Conservation (phyloP, 1,139 yeast species). For the Pneumocystis carinii region DNA sequence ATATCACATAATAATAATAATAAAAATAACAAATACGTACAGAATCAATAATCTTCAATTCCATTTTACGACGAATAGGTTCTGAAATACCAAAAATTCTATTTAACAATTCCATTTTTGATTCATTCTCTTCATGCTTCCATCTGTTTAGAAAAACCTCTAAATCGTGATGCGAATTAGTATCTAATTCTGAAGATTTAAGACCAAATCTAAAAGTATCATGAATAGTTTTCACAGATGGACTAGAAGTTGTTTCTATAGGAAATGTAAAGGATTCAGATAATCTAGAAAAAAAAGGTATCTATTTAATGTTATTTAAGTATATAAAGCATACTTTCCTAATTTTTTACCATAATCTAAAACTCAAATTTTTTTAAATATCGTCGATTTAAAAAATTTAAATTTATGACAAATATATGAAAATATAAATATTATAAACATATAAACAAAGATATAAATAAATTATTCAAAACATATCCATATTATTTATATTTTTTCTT, state of each 20-base stretch:
- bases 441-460: background rate
- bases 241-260: background rate
- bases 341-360: background rate
- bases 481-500: constrained; percentile 6
- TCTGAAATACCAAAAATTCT: constrained; percentile 86
- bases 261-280: background rate
- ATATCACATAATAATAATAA: background rate
- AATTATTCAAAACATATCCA: background rate
- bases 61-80: constrained; percentile 83
- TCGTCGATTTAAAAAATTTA: background rate
- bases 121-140: constrained; percentile 61
- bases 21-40: background rate
- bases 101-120: constrained; percentile 63
- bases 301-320: background rate
- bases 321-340: background rate
- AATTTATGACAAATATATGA: background rate
- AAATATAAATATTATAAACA: background rate
- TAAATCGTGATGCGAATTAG: constrained; percentile 45
- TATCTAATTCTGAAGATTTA: constrained; percentile 2
- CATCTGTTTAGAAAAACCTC: constrained; percentile 61
- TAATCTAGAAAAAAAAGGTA: background rate
- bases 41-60: constrained; percentile 30
- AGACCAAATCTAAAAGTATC: constrained; percentile 10
- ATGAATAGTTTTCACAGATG: constrained; percentile 6
- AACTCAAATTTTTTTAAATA: background rate